Evolutionary conservation across 2,329 filamentous ascomycete species (phyloP), one percentile per base, ranked within the genome.

Genomic region (Aspergillus fischeri): DNA sequence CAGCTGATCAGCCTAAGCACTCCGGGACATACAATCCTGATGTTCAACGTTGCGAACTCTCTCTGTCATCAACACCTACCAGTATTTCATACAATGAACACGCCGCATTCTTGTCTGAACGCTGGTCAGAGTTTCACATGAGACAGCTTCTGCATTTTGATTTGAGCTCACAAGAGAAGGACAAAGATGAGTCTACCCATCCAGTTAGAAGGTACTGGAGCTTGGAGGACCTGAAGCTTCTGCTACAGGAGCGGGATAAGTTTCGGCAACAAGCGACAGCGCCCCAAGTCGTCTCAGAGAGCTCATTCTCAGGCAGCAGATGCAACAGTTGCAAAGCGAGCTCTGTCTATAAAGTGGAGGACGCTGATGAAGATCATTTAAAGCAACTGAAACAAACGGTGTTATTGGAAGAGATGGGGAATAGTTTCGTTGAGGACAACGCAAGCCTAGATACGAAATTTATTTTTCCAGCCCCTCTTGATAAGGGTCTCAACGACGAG

Each of bases 151-250:
- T 69, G 20, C 56, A 59, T 20, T 54, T 45, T 29, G 59, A 67
- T 2, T 21, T 69, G 9, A 48, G 48, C 11, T 32, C 58, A 10
- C 35, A 20, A 28, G 10, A 42, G 8, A 24, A 10, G 2, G 25
- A 7, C 11, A 10, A 51, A 6, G n/a, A 28, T 8, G 5, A 21
- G 9, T 29, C 11, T 25, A 24, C 4, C 14, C 10, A 51, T 8
- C 17, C 50, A 11, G n/a, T 5, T 6, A 62, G 49, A 49, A 53
- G 42, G 9, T 64, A 67, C 42, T 66, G 59, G 61, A 63, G 54
- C 44, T 52, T 71, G 5, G 57, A 68, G 7, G 63, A 70, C n/a
- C 55, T 72, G 35, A 63, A 64, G 53, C 5, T 5, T 2, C 41
- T 67, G 10, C 49, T 69, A 38, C 45, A 63, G 10, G 53, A 59